These are phyloP conservation scores for Conringia planisiliqua DNA, from an alignment of 345 rosid species.

Conservation along the genomic window DNA sequence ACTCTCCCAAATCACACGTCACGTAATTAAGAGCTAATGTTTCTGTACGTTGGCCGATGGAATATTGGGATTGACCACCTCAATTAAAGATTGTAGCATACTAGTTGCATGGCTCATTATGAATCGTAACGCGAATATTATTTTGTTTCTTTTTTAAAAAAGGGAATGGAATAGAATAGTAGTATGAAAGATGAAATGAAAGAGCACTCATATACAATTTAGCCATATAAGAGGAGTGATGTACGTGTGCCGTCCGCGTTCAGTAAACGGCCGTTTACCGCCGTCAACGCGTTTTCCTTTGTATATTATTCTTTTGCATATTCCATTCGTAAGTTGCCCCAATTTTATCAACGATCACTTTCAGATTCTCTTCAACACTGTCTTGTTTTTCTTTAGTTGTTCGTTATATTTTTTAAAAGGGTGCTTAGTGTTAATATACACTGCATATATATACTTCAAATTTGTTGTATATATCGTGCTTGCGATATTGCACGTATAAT, in stretches of 20 bases:
- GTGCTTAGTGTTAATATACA: neutral
- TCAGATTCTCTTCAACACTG: neutral
- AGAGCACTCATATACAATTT: slow-evolving; percentile 8
- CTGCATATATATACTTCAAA: neutral
- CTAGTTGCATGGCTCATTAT: neutral
- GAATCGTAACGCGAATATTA: neutral
- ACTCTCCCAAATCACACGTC: neutral
- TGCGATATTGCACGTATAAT: neutral
- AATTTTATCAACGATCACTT: neutral
- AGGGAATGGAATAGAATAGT: slow-evolving; percentile 14
- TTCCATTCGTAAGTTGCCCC: neutral
- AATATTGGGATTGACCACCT: neutral
- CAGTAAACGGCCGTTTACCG: slow-evolving; percentile 20
- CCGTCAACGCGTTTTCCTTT: slow-evolving; percentile 30
- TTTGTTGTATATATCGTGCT: neutral
- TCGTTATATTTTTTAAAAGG: neutral
- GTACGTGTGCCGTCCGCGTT: slow-evolving; percentile 28
- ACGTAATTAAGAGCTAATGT: slow-evolving; percentile 3
- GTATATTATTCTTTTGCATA: neutral
- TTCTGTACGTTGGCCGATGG: neutral
- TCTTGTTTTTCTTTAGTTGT: neutral
- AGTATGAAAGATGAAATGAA: slow-evolving; percentile 1
- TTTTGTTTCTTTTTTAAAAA: too few species aligned
- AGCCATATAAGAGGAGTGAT: neutral
- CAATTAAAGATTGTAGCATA: neutral